Evolutionary conservation across 805 yeast genomes (phyloP).

Genomic region (Priceomyces melissophilus): DNA sequence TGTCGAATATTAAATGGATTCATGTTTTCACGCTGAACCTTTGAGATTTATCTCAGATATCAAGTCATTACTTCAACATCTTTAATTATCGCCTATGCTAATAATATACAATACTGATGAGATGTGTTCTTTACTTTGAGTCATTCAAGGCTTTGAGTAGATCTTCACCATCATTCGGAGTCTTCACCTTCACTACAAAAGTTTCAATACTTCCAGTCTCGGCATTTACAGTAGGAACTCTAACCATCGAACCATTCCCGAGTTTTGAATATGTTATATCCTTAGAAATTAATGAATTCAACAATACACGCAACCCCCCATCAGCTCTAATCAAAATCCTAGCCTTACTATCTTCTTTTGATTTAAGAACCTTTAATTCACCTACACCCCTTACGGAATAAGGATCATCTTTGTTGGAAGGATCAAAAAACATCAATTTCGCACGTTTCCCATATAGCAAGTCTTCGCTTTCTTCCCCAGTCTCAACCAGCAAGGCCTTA

Average conservation of each 20-base stretch:
- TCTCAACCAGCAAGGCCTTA: constrained; percentile 50
- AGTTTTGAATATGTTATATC: constrained; percentile 57
- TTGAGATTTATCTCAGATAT: constrained; percentile 2
- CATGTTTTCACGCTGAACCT: too few species aligned
- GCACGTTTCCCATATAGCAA: constrained; percentile 61
- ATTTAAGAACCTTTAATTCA: constrained; percentile 67
- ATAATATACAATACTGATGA: too few species aligned
- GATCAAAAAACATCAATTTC: constrained; percentile 61
- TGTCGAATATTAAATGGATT: too few species aligned
- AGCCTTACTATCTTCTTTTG: constrained; percentile 56
- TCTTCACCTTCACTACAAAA: constrained; percentile 73
- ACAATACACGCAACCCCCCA: constrained; percentile 74
- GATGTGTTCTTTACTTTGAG: constrained; percentile 13
- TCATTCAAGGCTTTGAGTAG: constrained; percentile 35
- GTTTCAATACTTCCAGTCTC: constrained; percentile 58
- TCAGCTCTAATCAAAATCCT: constrained; percentile 84
- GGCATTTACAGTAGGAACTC: constrained; percentile 58
- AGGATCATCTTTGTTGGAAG: constrained; percentile 45
- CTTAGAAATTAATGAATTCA: constrained; percentile 61
- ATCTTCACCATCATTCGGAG: constrained; percentile 61
- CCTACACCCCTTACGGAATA: constrained; percentile 77
- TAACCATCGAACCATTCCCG: constrained; percentile 64
- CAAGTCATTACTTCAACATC: neutral
- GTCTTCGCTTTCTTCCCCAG: constrained; percentile 86
- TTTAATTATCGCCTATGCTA: neutral